Percentiles rank a stretch among this genome's conserved stretches.
Conservation (phyloP, 2,329 filamentous ascomycete genomes). For the Fusarium heterosporum region DNA sequence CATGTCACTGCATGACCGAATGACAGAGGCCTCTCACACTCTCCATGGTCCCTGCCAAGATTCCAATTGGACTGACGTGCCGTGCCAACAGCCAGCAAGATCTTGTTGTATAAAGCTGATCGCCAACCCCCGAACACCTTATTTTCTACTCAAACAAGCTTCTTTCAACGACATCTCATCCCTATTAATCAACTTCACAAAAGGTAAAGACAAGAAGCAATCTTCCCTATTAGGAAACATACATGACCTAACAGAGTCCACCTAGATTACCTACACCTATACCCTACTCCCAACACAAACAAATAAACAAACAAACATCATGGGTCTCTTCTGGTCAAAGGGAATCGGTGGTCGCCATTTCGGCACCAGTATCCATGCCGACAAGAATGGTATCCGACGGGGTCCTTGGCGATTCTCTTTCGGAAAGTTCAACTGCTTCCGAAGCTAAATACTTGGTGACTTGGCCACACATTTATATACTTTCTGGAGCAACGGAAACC, state of each 20-base stretch:
- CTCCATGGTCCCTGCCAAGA: constrained; percentile 43
- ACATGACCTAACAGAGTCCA: constrained; percentile 5
- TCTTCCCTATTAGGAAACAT: neutral
- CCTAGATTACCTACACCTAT: constrained; percentile 8
- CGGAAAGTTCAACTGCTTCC: constrained; percentile 65
- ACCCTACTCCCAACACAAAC: neutral
- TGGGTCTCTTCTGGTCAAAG: constrained; percentile 63
- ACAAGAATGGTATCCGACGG: constrained; percentile 60
- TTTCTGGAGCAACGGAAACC: neutral
- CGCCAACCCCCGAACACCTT: constrained; percentile 38
- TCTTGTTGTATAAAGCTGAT: constrained; percentile 41
- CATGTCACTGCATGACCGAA: constrained; percentile 31
- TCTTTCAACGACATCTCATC: constrained; percentile 39
- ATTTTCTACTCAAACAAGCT: constrained; percentile 36
- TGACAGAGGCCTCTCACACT: constrained; percentile 22
- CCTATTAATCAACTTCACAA: neutral
- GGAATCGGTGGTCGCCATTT: constrained; percentile 61
- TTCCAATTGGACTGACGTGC: constrained; percentile 22
- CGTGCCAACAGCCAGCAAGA: constrained; percentile 17
- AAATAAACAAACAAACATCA: constrained; percentile 41
- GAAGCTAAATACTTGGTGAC: constrained; percentile 31
- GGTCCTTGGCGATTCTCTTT: constrained; percentile 65
- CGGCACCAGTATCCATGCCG: constrained; percentile 61
- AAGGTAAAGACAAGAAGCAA: constrained; percentile 9
- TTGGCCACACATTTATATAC: neutral